phyloP scores from a whole-genome alignment of 2,329 filamentous ascomycete genomes.

The Paecilomyces variotii region DNA sequence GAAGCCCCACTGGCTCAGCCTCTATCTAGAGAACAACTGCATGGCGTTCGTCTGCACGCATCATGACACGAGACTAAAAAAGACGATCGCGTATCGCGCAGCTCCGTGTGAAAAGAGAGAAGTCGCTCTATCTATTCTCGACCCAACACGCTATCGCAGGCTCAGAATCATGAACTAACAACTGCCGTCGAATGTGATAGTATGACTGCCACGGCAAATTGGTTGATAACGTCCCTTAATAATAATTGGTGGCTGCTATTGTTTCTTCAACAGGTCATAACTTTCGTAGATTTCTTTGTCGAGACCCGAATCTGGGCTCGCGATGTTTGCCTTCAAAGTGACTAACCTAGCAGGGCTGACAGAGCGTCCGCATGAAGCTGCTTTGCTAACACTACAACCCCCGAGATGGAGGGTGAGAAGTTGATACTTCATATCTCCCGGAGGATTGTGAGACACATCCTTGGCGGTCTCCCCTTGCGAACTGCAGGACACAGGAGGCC shows the following conservation, averaged over 20 bases:
- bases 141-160: neutral
- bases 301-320: neutral
- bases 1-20: neutral
- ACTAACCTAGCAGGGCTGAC: neutral
- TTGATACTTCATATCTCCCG: neutral
- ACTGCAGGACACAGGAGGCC: neutral
- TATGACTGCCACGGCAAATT: neutral
- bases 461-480: neutral
- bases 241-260: neutral
- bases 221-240: neutral
- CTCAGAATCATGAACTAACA: neutral
- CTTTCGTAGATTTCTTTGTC: neutral
- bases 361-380: neutral
- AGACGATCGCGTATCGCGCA: neutral
- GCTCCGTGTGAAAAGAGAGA: neutral
- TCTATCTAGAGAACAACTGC: neutral
- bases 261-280: neutral
- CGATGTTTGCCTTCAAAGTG: neutral
- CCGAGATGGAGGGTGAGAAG: neutral
- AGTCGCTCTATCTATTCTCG: neutral
- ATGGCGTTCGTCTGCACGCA: neutral
- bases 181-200: neutral
- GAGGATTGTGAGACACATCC: neutral
- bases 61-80: neutral
- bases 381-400: neutral